phyloP scores from a whole-genome alignment of 176 grass and related monocot species.

The Carex littledalei region DNA sequence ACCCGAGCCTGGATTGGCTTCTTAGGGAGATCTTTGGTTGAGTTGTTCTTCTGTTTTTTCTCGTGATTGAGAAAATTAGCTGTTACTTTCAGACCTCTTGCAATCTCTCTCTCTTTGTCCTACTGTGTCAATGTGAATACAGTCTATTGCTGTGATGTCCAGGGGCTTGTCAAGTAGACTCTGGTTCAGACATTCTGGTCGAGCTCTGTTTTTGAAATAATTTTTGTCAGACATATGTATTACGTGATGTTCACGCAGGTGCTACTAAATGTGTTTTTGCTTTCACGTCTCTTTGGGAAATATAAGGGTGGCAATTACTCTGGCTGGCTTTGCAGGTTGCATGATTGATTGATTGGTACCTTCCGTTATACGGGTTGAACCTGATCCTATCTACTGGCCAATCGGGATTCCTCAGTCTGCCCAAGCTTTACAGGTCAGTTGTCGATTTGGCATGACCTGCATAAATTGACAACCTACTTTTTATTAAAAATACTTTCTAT shows the following conservation, averaged over 20 bases:
- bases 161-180: background rate
- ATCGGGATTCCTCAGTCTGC: background rate
- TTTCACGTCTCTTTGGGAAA: background rate
- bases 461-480: background rate
- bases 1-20: constrained; percentile 70
- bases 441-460: background rate
- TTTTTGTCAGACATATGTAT: constrained; percentile 1
- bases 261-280: background rate
- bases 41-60: constrained; percentile 20
- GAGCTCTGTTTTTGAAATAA: background rate
- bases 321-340: background rate
- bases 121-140: background rate
- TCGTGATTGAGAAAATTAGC: background rate
- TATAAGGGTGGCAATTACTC: background rate
- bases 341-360: background rate
- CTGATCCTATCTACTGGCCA: background rate
- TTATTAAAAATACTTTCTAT: background rate
- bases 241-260: background rate
- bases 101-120: background rate
- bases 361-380: background rate
- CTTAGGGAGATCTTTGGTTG: constrained; percentile 65
- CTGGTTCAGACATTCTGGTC: background rate
- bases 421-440: background rate
- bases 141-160: background rate
- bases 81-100: background rate